phyloP scores from a whole-genome alignment of 2,329 filamentous ascomycete species.

The Sporothrix humicola region DNA sequence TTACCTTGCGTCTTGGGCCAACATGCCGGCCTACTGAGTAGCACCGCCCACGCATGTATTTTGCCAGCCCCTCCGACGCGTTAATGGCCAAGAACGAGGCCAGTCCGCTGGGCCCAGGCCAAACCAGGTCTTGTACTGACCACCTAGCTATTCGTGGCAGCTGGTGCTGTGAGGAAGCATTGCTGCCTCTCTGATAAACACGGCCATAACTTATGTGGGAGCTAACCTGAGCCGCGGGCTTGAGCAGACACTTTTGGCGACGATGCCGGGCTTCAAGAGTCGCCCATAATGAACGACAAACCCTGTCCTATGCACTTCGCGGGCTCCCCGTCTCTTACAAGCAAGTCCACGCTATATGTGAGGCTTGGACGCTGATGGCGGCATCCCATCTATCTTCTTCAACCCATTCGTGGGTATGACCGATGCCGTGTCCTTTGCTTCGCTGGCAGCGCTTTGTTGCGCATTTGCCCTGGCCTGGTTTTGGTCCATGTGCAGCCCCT shows the following conservation, averaged over 20 bases:
- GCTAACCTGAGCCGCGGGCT: not conserved
- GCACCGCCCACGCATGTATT: not conserved
- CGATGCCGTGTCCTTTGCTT: constrained; percentile 20
- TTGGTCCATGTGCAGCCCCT: constrained; percentile 22
- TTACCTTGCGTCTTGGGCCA: not conserved
- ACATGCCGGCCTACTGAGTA: not conserved
- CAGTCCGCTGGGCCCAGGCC: not conserved
- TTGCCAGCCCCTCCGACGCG: constrained; percentile 1
- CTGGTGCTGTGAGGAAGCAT: not conserved
- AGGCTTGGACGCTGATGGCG: constrained; percentile 17
- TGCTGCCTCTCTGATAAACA: not conserved
- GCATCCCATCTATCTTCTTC: not conserved
- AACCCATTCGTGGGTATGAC: not conserved
- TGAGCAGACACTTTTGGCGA: constrained; percentile 4
- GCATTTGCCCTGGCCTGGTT: constrained; percentile 24
- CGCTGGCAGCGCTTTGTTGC: constrained; percentile 9
- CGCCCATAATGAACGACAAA: not conserved
- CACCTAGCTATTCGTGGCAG: constrained; percentile 29
- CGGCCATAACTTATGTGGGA: not conserved
- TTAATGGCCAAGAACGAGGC: not conserved
- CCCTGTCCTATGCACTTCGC: constrained; percentile 16
- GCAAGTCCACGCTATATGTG: not conserved
- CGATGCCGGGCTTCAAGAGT: not conserved
- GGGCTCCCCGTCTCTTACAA: constrained; percentile 3
- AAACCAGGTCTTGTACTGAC: not conserved